phyloP scores from a whole-genome alignment of 2,329 filamentous ascomycete species.

The Colletotrichum cuscutae region DNA sequence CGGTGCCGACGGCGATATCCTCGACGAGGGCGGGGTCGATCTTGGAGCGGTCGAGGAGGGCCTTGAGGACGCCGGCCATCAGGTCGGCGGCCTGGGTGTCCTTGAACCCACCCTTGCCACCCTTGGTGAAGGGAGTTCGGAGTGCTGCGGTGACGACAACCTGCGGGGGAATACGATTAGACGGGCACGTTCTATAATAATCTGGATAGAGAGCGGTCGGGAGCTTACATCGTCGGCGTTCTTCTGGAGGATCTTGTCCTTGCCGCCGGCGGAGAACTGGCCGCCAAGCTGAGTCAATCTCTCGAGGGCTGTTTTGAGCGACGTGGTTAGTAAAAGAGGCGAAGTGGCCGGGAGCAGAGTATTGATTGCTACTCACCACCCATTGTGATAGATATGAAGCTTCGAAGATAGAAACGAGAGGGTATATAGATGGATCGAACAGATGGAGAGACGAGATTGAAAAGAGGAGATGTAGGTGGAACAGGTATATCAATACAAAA shows the following conservation, averaged over 20 bases:
- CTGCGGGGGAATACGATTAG: slow-evolving; percentile 50
- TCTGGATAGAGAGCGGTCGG: background rate
- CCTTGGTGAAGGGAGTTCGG: slow-evolving; percentile 91
- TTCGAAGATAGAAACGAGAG: slow-evolving; percentile 1
- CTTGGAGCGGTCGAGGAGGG: slow-evolving; percentile 83
- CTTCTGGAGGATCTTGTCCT: slow-evolving; percentile 71
- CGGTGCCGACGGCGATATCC: slow-evolving; percentile 91
- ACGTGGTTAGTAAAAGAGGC: background rate
- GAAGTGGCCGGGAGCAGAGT: slow-evolving; percentile 25
- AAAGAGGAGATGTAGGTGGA: background rate
- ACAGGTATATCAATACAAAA: slow-evolving; percentile 10
- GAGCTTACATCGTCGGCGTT: slow-evolving; percentile 70
- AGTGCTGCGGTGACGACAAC: slow-evolving; percentile 94
- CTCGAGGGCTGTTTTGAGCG: slow-evolving; percentile 58
- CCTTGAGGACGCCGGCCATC: slow-evolving; percentile 84
- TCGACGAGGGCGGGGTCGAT: slow-evolving; percentile 91
- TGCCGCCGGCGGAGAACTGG: slow-evolving; percentile 65
- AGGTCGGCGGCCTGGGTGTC: slow-evolving; percentile 90
- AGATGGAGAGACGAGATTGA: background rate
- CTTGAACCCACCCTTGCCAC: slow-evolving; percentile 94
- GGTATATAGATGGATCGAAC: background rate
- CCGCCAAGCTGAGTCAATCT: slow-evolving; percentile 69
- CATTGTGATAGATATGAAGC: slow-evolving; percentile 43
- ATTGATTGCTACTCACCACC: slow-evolving; percentile 45
- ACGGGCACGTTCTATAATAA: background rate